phyloP scores from a whole-genome alignment of 2,329 filamentous ascomycete genomes.

The Chaetomiaceae sp. region DNA sequence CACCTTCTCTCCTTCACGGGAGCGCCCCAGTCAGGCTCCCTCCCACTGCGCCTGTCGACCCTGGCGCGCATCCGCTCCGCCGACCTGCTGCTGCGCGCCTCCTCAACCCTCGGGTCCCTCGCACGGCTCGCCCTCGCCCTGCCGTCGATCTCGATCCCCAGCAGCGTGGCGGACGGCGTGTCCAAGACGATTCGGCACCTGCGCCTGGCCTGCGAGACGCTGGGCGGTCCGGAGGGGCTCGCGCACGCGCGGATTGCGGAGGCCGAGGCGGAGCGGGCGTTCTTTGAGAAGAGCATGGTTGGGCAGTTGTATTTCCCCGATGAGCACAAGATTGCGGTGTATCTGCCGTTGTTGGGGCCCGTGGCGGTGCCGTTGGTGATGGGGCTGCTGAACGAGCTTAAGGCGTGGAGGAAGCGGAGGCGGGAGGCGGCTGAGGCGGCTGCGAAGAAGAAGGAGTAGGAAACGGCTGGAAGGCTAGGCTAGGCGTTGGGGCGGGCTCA shows the following conservation, averaged over 20 bases:
- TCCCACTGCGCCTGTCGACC: slow-evolving; percentile 79
- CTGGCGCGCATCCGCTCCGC: slow-evolving; percentile 81
- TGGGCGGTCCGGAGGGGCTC: slow-evolving; percentile 64
- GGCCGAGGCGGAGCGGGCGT: slow-evolving; percentile 83
- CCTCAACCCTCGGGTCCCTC: slow-evolving; percentile 88
- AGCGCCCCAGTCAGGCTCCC: slow-evolving; percentile 73
- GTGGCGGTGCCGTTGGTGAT: slow-evolving; percentile 86
- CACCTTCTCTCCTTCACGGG: slow-evolving; percentile 87
- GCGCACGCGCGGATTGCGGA: slow-evolving; percentile 81
- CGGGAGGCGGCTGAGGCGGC: slow-evolving; percentile 38
- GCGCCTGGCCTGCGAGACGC: slow-evolving; percentile 66
- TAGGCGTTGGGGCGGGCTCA: not conserved
- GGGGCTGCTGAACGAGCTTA: slow-evolving; percentile 76
- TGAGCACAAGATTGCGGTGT: slow-evolving; percentile 96
- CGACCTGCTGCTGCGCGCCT: slow-evolving; percentile 80
- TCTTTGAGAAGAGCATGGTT: slow-evolving; percentile 99
- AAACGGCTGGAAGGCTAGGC: not conserved
- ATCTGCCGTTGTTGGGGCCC: slow-evolving; percentile 83
- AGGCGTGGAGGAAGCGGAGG: slow-evolving; percentile 50
- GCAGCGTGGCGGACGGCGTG: slow-evolving; percentile 80
- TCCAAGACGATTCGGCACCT: slow-evolving; percentile 74
- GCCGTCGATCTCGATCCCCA: slow-evolving; percentile 85
- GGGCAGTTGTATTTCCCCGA: slow-evolving; percentile 98
- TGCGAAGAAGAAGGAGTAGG: slow-evolving; percentile 30
- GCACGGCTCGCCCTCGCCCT: slow-evolving; percentile 79